phyloP scores from a whole-genome alignment of 2,329 filamentous ascomycete species.

The Aureobasidium leucospermi region DNA sequence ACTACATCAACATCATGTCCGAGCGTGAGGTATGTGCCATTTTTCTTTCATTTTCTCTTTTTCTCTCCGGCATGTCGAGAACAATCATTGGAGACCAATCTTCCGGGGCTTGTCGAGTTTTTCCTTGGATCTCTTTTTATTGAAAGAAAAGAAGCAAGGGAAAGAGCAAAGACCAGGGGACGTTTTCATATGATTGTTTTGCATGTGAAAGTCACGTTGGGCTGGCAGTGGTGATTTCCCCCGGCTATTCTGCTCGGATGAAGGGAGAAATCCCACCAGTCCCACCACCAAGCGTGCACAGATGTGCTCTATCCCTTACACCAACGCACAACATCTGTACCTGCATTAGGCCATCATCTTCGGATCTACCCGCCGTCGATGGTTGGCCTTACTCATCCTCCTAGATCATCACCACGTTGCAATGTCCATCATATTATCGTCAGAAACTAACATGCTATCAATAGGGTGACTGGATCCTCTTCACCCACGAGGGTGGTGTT shows the following conservation, averaged over 20 bases:
- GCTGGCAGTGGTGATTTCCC: slow-evolving; percentile 4
- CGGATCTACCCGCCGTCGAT: slow-evolving; percentile 15
- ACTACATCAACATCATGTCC: slow-evolving; percentile 99
- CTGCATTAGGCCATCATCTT: slow-evolving; percentile 9
- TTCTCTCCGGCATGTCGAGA: neutral
- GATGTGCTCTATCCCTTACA: slow-evolving; percentile 15
- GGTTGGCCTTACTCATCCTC: slow-evolving; percentile 8
- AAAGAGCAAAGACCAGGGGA: neutral
- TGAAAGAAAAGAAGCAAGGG: slow-evolving; percentile 9
- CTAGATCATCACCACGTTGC: neutral
- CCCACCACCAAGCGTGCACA: slow-evolving; percentile 14
- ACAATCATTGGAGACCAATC: neutral
- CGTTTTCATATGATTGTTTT: slow-evolving; percentile 9
- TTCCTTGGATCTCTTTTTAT: slow-evolving; percentile 9
- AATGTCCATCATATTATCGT: neutral
- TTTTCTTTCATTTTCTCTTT: slow-evolving; percentile 19
- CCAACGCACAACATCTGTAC: slow-evolving; percentile 17
- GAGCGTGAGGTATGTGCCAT: slow-evolving; percentile 84
- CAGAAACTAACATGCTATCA: slow-evolving; percentile 8
- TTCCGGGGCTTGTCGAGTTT: slow-evolving; percentile 5
- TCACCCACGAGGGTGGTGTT: slow-evolving; percentile 98
- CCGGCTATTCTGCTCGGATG: slow-evolving; percentile 16
- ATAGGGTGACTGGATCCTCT: slow-evolving; percentile 98
- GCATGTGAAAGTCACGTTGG: slow-evolving; percentile 14
- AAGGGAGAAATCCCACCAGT: slow-evolving; percentile 17